Conservation (phyloP, 2,329 filamentous ascomycete species). For the Pezicula carpinea region DNA sequence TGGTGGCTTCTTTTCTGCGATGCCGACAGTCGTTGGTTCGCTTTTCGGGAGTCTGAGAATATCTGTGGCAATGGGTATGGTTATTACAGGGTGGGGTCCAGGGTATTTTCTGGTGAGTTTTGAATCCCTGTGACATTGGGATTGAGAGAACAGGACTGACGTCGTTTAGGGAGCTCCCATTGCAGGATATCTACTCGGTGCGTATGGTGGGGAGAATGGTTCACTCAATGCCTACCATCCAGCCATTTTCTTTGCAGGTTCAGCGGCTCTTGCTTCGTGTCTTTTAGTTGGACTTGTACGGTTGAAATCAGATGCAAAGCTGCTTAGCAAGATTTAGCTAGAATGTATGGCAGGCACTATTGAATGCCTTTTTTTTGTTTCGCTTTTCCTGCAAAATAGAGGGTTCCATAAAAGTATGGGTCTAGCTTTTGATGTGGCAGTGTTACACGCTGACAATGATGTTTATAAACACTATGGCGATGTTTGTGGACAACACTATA, state of each 20-base stretch:
- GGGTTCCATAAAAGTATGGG: too few relatives aligned
- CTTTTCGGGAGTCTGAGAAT: slow-evolving; percentile 52
- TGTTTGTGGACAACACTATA: too few relatives aligned
- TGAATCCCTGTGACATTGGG: background rate
- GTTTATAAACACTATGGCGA: too few relatives aligned
- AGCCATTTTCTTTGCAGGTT: slow-evolving; percentile 58
- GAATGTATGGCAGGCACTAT: too few relatives aligned
- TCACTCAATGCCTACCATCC: slow-evolving; percentile 51
- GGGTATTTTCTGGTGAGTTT: slow-evolving; percentile 54
- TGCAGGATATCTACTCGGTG: slow-evolving; percentile 53
- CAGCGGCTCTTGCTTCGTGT: slow-evolving; percentile 37
- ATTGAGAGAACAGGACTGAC: background rate
- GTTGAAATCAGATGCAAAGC: too few relatives aligned
- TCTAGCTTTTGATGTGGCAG: too few relatives aligned
- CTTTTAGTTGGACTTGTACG: too few relatives aligned
- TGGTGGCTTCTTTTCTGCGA: slow-evolving; percentile 59
- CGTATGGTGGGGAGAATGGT: slow-evolving; percentile 44
- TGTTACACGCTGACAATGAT: too few relatives aligned
- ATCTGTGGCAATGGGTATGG: slow-evolving; percentile 56
- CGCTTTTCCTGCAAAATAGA: too few relatives aligned
- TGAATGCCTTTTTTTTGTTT: too few relatives aligned
- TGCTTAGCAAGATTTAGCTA: too few relatives aligned
- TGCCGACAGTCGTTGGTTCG: slow-evolving; percentile 58
- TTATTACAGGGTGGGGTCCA: slow-evolving; percentile 54
- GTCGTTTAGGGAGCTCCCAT: slow-evolving; percentile 46